These are phyloP conservation scores for Talaromyces sp. DNA, from an alignment of 2,329 filamentous ascomycete species.

Conservation along the genomic window DNA sequence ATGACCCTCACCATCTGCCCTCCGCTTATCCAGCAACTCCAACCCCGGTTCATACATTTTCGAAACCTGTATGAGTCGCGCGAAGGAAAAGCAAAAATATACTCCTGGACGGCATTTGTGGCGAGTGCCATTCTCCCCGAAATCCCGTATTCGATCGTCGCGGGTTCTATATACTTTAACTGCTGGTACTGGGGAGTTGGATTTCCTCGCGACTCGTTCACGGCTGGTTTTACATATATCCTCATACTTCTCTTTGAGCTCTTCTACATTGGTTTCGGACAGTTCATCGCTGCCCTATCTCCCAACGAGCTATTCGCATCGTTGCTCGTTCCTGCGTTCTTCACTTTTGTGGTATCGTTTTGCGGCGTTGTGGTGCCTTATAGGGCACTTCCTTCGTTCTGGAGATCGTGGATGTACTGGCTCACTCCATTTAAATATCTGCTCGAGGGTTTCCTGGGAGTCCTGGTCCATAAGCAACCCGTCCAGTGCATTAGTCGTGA, in stretches of 20 bases:
- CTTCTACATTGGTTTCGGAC: conserved; percentile 61
- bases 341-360: conserved; percentile 65
- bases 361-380: conserved; percentile 72
- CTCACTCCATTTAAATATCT: conserved; percentile 65
- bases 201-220: conserved; percentile 53
- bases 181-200: conserved; percentile 58
- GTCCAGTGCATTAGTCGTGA: conserved; percentile 54
- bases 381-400: conserved; percentile 57
- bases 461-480: conserved; percentile 50
- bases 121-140: conserved; percentile 63
- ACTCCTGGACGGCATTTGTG: conserved; percentile 68
- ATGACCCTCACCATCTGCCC: conserved; percentile 71
- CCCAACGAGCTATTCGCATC: conserved; percentile 64
- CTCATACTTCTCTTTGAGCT: conserved; percentile 62
- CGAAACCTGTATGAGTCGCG: conserved; percentile 65
- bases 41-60: conserved; percentile 64
- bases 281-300: conserved; percentile 61
- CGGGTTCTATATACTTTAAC: conserved; percentile 60
- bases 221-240: conserved; percentile 58
- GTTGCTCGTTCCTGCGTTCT: conserved; percentile 63
- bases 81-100: conserved; percentile 74
- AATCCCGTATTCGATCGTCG: conserved; percentile 63
- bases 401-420: conserved; percentile 62
- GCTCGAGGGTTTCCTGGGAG: conserved; percentile 56
- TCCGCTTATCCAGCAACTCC: conserved; percentile 70